A percentile compares a stretch with the other conserved stretches of the same genome.
Conservation (phyloP, 192 early-diverging fungal genomes). For the Coemansia sp. region DNA sequence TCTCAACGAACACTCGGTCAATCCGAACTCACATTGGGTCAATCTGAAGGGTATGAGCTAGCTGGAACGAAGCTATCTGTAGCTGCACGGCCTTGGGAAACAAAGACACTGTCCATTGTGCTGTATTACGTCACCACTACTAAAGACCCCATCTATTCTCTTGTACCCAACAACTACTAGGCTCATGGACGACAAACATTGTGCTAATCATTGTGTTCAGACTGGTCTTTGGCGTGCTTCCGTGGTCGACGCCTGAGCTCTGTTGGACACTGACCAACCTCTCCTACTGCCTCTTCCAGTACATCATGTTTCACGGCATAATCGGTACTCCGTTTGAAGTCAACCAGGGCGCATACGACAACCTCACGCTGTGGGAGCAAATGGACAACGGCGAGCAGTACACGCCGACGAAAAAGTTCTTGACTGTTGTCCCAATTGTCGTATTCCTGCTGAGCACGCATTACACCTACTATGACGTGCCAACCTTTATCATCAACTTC, state of each 20-base stretch:
- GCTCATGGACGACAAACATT: constrained; percentile 88
- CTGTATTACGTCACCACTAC: neutral
- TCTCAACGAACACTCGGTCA: constrained; percentile 53
- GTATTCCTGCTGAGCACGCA: constrained; percentile 95
- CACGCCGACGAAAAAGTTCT: constrained; percentile 97
- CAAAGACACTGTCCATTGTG: neutral
- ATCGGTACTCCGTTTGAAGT: constrained; percentile 94
- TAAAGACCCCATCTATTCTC: neutral
- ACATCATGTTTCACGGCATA: constrained; percentile 98
- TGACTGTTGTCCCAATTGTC: constrained; percentile 89
- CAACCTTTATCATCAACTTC: constrained; percentile 91
- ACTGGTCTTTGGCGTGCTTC: constrained; percentile 78
- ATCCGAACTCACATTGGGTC: constrained; percentile 60
- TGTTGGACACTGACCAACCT: constrained; percentile 98
- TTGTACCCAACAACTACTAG: constrained; percentile 46
- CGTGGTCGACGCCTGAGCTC: constrained; percentile 85
- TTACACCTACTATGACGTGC: constrained; percentile 91
- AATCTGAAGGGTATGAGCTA: constrained; percentile 51
- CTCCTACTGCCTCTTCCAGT: constrained; percentile 87
- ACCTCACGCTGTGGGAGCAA: constrained; percentile 97
- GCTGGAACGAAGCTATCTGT: neutral
- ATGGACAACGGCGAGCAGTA: constrained; percentile 97
- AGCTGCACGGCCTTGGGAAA: neutral
- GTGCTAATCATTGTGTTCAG: constrained; percentile 79
- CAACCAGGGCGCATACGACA: constrained; percentile 90